Base-by-base conservation (phyloP, 768 basidiomycete species). In the Tephrocybe rancida region DNA sequence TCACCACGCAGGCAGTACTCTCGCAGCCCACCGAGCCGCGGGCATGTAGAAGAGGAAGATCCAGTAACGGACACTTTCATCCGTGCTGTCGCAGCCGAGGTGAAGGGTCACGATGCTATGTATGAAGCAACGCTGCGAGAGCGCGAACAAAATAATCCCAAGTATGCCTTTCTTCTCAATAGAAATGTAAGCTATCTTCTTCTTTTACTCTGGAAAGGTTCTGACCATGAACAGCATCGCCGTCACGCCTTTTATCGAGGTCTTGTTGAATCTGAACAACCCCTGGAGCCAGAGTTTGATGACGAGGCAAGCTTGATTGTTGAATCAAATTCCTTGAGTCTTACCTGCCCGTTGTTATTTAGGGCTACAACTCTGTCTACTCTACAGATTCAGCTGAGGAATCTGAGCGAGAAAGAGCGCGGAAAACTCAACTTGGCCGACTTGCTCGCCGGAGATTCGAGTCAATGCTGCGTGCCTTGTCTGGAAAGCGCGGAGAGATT, bases 351-450 rank as follows among this genome's bases (percentile, higher is more conserved):
- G 13, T 13, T 19, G 8, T 37, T 35, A 1, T 19, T 39, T 8
- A 94, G 91, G 92, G 92, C 7, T 90, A 92, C 65, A 88, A 92
- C 61, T 92, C 90, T 1, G 76, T 91, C 3, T 93, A 91, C 68
- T 94, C 95, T 0, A 93, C 90, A 18, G 97, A 98, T 71, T 92
- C 94, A 32, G 93, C 86, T 5, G 95, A 98, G 68, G 95, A 97
- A 51, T 91, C 90, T 2, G 97, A 99, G 63, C 80, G 86, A 19
- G 95, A 99, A 66, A 83, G 85, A 16, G 78, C 77, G 2, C 82
- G 85, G 34, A 96, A 91, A 73, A 91, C 79, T 42, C 76, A 76
- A 19, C 77, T 99, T 1, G 94, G 94, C 3, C 85, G 78, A 64
- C 71, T 92, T 21, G 92, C 95, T 22, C 81, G 90, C 48, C 84